Percentiles rank a stretch among this genome's conserved stretches.
Evolutionary conservation across 192 early-diverging fungal genomes (phyloP).

Genomic region (Oehlia diaphana): DNA sequence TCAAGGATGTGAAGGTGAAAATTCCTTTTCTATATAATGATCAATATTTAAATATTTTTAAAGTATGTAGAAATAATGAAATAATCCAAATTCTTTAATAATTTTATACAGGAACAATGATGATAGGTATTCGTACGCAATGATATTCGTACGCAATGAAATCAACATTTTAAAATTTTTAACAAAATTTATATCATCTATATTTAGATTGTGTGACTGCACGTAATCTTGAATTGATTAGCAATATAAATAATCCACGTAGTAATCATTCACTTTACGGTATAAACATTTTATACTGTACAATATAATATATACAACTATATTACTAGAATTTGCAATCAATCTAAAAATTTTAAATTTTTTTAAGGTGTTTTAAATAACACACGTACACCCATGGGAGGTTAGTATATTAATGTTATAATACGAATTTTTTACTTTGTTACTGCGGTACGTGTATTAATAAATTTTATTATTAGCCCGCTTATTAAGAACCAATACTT

Average conservation of each 20-base stretch:
- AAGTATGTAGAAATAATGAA: not conserved
- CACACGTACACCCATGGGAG: conserved; percentile 68
- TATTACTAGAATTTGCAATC: too few relatives aligned
- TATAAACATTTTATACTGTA: not conserved
- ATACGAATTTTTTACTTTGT: too few relatives aligned
- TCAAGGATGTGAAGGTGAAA: conserved; percentile 48
- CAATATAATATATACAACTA: not conserved
- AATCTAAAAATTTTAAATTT: not conserved
- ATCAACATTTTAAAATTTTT: not conserved
- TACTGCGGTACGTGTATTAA: conserved; percentile 26
- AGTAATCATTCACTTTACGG: conserved; percentile 59
- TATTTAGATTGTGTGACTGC: conserved; percentile 57
- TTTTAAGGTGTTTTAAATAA: conserved; percentile 48
- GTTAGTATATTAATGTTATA: conserved; percentile 10
- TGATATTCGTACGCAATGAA: too few relatives aligned
- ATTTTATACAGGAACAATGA: conserved; percentile 36
- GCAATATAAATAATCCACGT: conserved; percentile 48
- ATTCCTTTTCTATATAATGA: not conserved
- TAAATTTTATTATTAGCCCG: conserved; percentile 48
- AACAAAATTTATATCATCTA: not conserved
- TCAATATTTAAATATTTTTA: too few relatives aligned
- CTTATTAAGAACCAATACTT: conserved; percentile 70
- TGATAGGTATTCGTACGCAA: conserved; percentile 30
- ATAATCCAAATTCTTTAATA: not conserved
- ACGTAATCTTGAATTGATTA: conserved; percentile 61